Base-by-base conservation (phyloP, 169 alveolate genomes). In the Plasmodium cynomolgi region DNA sequence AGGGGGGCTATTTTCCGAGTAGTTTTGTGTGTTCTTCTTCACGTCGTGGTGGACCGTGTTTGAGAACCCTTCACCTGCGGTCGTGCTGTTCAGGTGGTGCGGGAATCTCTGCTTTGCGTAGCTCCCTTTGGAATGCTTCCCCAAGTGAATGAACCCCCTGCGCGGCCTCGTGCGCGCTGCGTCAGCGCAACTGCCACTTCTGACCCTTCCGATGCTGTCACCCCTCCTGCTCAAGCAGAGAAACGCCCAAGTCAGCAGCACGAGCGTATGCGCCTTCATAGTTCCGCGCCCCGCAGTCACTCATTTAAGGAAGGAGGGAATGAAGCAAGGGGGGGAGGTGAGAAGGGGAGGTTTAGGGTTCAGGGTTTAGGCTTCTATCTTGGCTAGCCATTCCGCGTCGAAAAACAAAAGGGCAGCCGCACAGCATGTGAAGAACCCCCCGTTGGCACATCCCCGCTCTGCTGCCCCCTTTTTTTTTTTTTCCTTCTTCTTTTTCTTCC, bases 21-120 rank as follows among this genome's bases (percentile, higher is more conserved):
- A 85, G 81, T 85, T 50, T 5, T 74, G n/a, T 75, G 93, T 85
- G 58, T 85, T 85, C 41, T 85, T 85, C 68, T 85, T 85, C 29
- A 85, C 71, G 17, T 85, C 44, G 44, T 74, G 50, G 44, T 85
- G 93, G 17, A 41, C 3, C 23, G 93, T 85, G 34, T 85, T 85
- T 0, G 93, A 73, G 34, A 85, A 85, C 3, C 93, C 93, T 50
- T 75, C 72, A 5, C 84, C 83, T 50, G 73, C 54, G 29, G 72
- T 74, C 31, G 82, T n/a, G 41, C 81, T 33, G 71, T 74, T 74
- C 17, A 85, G 77, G 84, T 20, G 20, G 20, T 74, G 56, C 31
- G 56, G 56, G n/a, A 11, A 13, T 0, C 62, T 15, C 62, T 50
- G 1, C 62, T 17, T 17, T 17, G 8, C 26, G 62, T 17, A 50